phyloP scores from a whole-genome alignment of 2,329 filamentous ascomycete genomes.

The Venturia nashicola region DNA sequence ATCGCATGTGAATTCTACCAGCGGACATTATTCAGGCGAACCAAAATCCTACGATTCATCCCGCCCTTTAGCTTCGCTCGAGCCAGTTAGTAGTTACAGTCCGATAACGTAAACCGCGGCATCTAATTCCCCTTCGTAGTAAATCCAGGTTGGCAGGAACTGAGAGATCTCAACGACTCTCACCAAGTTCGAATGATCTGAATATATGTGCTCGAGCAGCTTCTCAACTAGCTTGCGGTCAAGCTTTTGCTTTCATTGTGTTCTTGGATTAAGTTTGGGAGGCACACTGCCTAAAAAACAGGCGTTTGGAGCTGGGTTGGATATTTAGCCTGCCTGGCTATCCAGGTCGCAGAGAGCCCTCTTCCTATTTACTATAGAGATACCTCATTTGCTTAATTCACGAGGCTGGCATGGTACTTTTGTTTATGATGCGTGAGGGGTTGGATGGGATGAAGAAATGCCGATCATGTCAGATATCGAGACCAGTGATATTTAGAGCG shows the following conservation, averaged over 20 bases:
- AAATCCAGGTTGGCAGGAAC: slow-evolving; percentile 6
- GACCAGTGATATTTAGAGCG: background rate
- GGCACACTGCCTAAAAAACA: background rate
- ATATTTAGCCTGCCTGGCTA: background rate
- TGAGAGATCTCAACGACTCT: slow-evolving; percentile 1
- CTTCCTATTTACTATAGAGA: background rate
- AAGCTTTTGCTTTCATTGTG: background rate
- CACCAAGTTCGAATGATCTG: background rate
- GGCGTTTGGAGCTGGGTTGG: background rate
- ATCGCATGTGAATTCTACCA: background rate
- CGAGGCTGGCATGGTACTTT: background rate
- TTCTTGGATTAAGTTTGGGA: background rate
- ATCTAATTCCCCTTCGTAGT: background rate
- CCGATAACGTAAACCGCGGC: background rate
- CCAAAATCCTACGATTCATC: slow-evolving; percentile 6
- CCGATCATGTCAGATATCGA: background rate
- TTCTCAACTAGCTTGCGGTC: background rate
- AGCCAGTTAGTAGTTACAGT: slow-evolving; percentile 4
- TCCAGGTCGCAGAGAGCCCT: background rate
- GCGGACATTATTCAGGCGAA: slow-evolving; percentile 4
- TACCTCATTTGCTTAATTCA: slow-evolving; percentile 1
- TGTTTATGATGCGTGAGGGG: background rate
- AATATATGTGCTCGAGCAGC: slow-evolving; percentile 1
- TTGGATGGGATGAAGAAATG: slow-evolving; percentile 1
- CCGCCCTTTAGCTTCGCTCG: slow-evolving; percentile 9